These are phyloP conservation scores for Colletotrichum camelliae DNA, from an alignment of 2,329 filamentous ascomycete genomes.

Conservation along the genomic window DNA sequence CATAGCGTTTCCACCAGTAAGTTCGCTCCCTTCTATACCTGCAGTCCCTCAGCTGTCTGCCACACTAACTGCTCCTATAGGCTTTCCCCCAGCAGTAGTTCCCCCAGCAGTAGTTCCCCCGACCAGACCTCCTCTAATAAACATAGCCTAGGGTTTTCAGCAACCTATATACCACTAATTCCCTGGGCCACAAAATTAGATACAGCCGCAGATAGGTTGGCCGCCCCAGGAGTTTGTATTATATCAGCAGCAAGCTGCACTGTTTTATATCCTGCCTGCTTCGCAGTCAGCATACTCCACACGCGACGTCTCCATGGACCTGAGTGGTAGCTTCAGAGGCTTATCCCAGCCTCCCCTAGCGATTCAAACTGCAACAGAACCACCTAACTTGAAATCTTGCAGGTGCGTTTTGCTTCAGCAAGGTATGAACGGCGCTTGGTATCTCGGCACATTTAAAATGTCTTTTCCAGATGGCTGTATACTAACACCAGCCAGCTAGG, in stretches of 20 bases:
- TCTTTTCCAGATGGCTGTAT: background rate
- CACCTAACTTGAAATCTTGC: background rate
- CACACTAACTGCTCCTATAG: no score
- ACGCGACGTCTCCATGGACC: background rate
- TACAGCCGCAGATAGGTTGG: background rate
- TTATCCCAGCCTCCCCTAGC: background rate
- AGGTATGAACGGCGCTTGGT: background rate
- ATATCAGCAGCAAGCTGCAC: background rate
- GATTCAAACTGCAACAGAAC: background rate
- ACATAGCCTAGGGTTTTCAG: background rate
- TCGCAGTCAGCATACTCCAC: background rate
- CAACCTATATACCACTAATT: background rate
- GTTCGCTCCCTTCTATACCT: background rate
- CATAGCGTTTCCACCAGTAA: background rate
- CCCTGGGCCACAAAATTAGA: background rate
- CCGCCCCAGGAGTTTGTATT: background rate
- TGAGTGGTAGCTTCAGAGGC: background rate
- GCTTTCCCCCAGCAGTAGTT: background rate
- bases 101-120: background rate
- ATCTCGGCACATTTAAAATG: background rate
- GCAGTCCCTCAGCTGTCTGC: background rate
- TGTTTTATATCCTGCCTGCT: background rate
- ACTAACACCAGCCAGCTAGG: background rate
- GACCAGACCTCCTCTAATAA: background rate
- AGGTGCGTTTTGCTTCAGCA: background rate